Evolutionary conservation across 306 rosid genomes (phyloP).

Genomic region (Cucumis melo): DNA sequence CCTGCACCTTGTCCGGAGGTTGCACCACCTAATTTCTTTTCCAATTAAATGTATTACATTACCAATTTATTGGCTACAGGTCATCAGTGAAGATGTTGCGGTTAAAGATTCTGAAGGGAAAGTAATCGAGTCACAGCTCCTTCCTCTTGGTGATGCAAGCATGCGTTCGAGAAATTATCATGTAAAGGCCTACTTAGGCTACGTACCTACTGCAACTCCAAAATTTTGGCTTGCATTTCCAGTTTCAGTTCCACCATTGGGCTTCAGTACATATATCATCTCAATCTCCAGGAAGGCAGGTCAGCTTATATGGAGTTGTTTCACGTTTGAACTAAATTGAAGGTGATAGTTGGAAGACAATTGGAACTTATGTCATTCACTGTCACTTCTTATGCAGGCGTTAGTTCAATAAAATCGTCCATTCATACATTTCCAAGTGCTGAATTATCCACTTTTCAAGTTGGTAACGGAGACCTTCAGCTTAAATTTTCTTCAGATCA

Average conservation of each 20-base stretch:
- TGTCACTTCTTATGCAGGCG: conserved; percentile 31
- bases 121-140: conserved; percentile 34
- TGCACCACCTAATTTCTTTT: not conserved
- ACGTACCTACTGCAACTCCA: conserved; percentile 25
- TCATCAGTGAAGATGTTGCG: conserved; percentile 25
- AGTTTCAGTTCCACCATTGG: conserved; percentile 40
- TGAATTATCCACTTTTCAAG: conserved; percentile 25
- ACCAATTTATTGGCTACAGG: conserved; percentile 11
- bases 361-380: conserved; percentile 7
- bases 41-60: not conserved
- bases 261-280: conserved; percentile 38
- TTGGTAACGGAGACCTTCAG: conserved; percentile 36
- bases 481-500: conserved; percentile 26
- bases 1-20: not conserved
- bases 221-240: conserved; percentile 38
- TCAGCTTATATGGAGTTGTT: conserved; percentile 1
- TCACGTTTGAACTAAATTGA: not conserved
- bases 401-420: conserved; percentile 40
- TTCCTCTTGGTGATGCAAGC: conserved; percentile 24
- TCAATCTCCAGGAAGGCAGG: conserved; percentile 25
- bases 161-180: conserved; percentile 24
- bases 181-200: conserved; percentile 37
- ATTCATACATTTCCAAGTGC: conserved; percentile 13
- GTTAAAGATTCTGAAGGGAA: conserved; percentile 38
- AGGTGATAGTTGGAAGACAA: not conserved